A percentile compares a stretch with the other conserved stretches of the same genome.
phyloP scores from a whole-genome alignment of 345 rosid genomes.

The Abelmoschus esculentus region DNA sequence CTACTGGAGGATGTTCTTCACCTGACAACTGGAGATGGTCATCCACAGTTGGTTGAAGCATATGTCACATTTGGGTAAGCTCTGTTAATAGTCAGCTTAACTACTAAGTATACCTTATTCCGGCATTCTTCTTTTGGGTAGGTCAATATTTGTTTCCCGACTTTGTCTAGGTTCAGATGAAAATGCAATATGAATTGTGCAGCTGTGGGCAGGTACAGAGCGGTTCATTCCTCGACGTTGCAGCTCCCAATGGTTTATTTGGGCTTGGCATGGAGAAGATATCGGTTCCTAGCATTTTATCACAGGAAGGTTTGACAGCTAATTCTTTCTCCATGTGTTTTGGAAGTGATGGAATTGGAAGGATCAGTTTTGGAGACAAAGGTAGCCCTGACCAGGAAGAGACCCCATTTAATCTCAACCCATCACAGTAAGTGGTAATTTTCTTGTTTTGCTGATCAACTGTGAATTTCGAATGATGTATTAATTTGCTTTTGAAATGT shows the following conservation, averaged over 20 bases:
- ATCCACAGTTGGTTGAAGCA: slow-evolving; percentile 42
- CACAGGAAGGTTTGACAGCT: slow-evolving; percentile 56
- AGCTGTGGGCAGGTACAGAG: slow-evolving; percentile 50
- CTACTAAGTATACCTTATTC: background rate
- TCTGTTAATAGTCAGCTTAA: slow-evolving; percentile 1
- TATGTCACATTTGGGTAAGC: slow-evolving; percentile 68
- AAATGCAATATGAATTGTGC: slow-evolving; percentile 38
- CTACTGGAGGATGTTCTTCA: slow-evolving; percentile 70
- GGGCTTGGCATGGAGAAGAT: slow-evolving; percentile 86
- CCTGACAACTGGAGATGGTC: slow-evolving; percentile 42
- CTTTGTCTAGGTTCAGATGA: slow-evolving; percentile 15
- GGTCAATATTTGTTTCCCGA: slow-evolving; percentile 1
- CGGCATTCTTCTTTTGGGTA: background rate
- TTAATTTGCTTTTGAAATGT: background rate
- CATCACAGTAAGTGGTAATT: slow-evolving; percentile 61
- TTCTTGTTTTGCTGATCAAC: slow-evolving; percentile 16
- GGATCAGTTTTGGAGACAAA: slow-evolving; percentile 84
- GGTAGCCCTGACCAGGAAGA: slow-evolving; percentile 78
- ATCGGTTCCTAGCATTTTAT: slow-evolving; percentile 78
- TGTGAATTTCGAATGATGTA: background rate
- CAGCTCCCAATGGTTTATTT: slow-evolving; percentile 79
- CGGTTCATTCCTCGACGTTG: slow-evolving; percentile 63
- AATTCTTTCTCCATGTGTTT: slow-evolving; percentile 94
- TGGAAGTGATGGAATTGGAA: slow-evolving; percentile 69
- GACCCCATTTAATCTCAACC: slow-evolving; percentile 68